Evolutionary conservation across 768 basidiomycete genomes (phyloP).

Genomic region (Coprinellus micaceus): DNA sequence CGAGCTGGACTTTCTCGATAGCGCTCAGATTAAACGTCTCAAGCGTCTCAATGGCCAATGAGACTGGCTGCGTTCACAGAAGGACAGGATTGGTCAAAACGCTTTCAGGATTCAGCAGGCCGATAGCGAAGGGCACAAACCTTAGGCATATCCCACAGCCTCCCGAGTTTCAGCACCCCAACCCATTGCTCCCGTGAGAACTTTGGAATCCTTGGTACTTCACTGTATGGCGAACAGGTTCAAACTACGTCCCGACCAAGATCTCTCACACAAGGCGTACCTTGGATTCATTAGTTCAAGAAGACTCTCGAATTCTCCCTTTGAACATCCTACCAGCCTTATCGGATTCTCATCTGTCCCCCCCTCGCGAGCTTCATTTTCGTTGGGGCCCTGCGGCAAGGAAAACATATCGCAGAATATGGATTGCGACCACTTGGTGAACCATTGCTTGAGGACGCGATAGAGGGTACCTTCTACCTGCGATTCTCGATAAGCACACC

Average conservation of each 20-base stretch:
- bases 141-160: constrained; percentile 1
- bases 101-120: neutral
- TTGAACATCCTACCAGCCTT: constrained; percentile 2
- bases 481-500: neutral
- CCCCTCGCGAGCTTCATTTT: neutral
- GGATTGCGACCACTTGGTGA: neutral
- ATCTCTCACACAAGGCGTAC: too few relatives aligned
- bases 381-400: neutral
- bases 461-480: neutral
- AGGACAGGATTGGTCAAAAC: neutral
- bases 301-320: neutral
- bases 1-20: neutral
- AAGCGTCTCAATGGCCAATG: neutral
- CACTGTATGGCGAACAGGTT: too few relatives aligned
- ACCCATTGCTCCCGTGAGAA: neutral
- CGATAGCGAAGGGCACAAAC: neutral
- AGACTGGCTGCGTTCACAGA: neutral
- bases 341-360: neutral
- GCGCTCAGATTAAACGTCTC: neutral
- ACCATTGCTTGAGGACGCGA: neutral
- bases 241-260: too few relatives aligned
- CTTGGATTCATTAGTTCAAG: neutral
- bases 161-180: neutral
- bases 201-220: neutral
- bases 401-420: neutral